A percentile compares a stretch with the other conserved stretches of the same genome.
Conservation (phyloP, 83 land plant genomes). For the Thuja plicata region DNA sequence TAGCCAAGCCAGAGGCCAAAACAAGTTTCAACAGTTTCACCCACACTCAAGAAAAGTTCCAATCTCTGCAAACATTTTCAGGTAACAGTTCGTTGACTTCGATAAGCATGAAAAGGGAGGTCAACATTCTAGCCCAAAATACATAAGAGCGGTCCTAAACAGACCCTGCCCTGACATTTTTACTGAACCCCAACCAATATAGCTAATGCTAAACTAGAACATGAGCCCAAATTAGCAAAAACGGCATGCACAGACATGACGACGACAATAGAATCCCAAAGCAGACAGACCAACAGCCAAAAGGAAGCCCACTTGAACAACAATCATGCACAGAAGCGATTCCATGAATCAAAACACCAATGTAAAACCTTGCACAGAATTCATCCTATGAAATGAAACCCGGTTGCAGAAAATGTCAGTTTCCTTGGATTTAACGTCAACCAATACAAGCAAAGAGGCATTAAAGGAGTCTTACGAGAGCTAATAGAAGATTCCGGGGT, state of each 20-base stretch:
- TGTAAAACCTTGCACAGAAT: not conserved
- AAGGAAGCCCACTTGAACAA: not conserved
- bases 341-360: not conserved
- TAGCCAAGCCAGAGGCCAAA: not conserved
- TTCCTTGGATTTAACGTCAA: not conserved
- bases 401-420: not conserved
- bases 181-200: not conserved
- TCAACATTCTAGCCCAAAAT: not conserved
- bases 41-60: not conserved
- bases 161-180: not conserved
- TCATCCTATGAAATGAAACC: not conserved
- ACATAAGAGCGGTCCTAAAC: not conserved
- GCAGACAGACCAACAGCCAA: not conserved
- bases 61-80: not conserved
- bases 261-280: not conserved
- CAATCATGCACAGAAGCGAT: not conserved
- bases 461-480: constrained; percentile 27
- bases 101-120: not conserved
- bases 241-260: not conserved
- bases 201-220: not conserved
- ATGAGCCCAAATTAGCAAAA: not conserved
- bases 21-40: not conserved
- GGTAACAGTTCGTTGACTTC: not conserved
- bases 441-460: not conserved
- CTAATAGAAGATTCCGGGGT: constrained; percentile 55